Percentiles rank a stretch among this genome's conserved stretches.
Conservation (phyloP, 2,329 filamentous ascomycete species). For the Immersiporthe knoxdaviesiana region DNA sequence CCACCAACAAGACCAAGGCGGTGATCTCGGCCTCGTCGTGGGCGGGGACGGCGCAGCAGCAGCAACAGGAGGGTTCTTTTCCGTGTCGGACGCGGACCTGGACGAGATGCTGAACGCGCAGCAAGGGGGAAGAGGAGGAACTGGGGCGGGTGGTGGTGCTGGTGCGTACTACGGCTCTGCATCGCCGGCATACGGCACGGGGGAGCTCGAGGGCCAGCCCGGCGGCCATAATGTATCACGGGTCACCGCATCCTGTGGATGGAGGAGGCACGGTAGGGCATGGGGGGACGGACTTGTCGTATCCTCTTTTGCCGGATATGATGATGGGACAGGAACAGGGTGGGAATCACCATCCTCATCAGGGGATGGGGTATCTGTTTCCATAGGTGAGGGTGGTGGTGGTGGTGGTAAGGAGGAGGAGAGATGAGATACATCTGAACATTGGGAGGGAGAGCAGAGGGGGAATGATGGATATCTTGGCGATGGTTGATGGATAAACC, state of each 20-base stretch:
- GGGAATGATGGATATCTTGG: too few relatives aligned
- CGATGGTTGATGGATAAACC: too few relatives aligned
- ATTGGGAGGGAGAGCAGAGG: too few relatives aligned
- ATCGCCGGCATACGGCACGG: conserved; percentile 25
- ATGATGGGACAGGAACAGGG: conserved; percentile 22
- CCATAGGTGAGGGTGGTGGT: background rate
- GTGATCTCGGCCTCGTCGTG: conserved; percentile 29
- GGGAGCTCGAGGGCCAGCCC: conserved; percentile 31
- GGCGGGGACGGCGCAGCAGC: too few relatives aligned
- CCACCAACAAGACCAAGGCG: background rate
- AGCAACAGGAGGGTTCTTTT: conserved; percentile 34
- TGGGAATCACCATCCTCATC: background rate
- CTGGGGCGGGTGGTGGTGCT: conserved; percentile 17
- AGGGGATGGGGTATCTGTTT: background rate
- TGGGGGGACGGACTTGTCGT: background rate
- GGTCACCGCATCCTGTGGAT: conserved; percentile 20
- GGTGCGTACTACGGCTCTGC: background rate
- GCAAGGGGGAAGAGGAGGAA: conserved; percentile 46
- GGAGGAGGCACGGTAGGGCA: background rate
- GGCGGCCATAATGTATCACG: background rate
- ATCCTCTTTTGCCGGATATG: conserved; percentile 34
- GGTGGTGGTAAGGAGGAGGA: too few relatives aligned
- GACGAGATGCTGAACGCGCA: conserved; percentile 46
- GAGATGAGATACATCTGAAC: too few relatives aligned
- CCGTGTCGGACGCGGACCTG: conserved; percentile 29